A percentile compares a stretch with the other conserved stretches of the same genome.
Evolutionary conservation across 1,139 yeast species (phyloP).

Genomic region (Nakaseomyces uthaithaninus): DNA sequence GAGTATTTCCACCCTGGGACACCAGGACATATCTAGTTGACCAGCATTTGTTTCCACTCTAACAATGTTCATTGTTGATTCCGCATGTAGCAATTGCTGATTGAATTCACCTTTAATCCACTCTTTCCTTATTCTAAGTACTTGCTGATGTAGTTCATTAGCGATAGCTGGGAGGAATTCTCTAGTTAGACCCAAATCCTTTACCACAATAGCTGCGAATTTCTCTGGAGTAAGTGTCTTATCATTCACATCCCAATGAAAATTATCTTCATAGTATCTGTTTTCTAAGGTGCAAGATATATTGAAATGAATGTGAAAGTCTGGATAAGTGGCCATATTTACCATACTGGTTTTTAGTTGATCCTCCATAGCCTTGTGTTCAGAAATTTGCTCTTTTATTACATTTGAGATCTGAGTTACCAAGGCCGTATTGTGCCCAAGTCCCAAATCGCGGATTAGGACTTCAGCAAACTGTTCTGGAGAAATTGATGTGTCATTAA

Average conservation of each 20-base stretch:
- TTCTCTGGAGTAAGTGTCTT: constrained; percentile 60
- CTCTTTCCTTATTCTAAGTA: constrained; percentile 71
- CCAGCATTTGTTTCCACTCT: constrained; percentile 46
- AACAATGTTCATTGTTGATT: constrained; percentile 58
- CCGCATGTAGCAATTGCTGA: constrained; percentile 47
- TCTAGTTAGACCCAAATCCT: constrained; percentile 73
- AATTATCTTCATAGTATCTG: constrained; percentile 79
- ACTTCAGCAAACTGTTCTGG: constrained; percentile 79
- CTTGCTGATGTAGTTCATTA: constrained; percentile 74
- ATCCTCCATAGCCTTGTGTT: constrained; percentile 54
- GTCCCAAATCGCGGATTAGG: constrained; percentile 73
- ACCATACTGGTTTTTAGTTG: constrained; percentile 36
- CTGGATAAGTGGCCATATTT: constrained; percentile 21
- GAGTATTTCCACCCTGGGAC: constrained; percentile 77
- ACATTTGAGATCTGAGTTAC: constrained; percentile 61
- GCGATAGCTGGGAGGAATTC: constrained; percentile 91
- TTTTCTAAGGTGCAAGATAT: constrained; percentile 78
- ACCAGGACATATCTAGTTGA: constrained; percentile 69
- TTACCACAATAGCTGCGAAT: constrained; percentile 75
- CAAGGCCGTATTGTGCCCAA: constrained; percentile 47
- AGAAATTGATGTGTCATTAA: constrained; percentile 66
- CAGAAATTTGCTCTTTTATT: constrained; percentile 73
- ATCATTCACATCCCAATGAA: constrained; percentile 79
- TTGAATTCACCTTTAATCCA: constrained; percentile 61
- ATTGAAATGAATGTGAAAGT: constrained; percentile 68